Conservation (phyloP, 2,329 filamentous ascomycete species). For the Periglandula ipomoeae region DNA sequence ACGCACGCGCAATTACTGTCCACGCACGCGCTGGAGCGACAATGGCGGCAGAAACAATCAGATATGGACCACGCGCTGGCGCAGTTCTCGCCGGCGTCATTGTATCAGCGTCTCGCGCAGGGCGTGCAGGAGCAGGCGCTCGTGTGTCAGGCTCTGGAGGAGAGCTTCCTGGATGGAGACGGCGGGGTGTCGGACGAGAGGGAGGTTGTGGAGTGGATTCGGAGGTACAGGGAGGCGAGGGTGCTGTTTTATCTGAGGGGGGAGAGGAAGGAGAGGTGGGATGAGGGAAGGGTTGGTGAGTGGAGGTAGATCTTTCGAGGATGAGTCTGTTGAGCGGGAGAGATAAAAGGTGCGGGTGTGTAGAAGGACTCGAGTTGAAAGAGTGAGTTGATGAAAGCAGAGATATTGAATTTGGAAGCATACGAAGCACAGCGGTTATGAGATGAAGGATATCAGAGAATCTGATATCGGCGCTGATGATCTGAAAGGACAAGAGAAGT, state of each 20-base stretch:
- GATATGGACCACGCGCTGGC: conserved; percentile 81
- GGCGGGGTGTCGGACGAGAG: conserved; percentile 53
- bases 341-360: rapidly evolving
- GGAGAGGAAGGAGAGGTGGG: conserved; percentile 89
- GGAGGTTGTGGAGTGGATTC: conserved; percentile 78
- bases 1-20: conserved; percentile 76
- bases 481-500: too few relatives aligned
- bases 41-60: conserved; percentile 80
- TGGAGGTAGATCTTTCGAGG: conserved; percentile 56
- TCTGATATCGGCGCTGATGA: too few relatives aligned
- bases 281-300: conserved; percentile 87
- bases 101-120: conserved; percentile 74
- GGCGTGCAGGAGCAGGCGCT: conserved; percentile 74
- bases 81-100: conserved; percentile 74
- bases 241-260: conserved; percentile 69
- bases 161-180: conserved; percentile 74
- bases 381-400: too few relatives aligned
- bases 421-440: too few relatives aligned
- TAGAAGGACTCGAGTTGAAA: too few relatives aligned
- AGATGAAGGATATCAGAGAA: too few relatives aligned
- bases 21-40: conserved; percentile 79
- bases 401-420: too few relatives aligned
- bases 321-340: not conserved
- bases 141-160: conserved; percentile 75
- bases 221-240: conserved; percentile 70